Base-by-base conservation (phyloP, 2,329 filamentous ascomycete species). In the Aureobasidium leucospermi region DNA sequence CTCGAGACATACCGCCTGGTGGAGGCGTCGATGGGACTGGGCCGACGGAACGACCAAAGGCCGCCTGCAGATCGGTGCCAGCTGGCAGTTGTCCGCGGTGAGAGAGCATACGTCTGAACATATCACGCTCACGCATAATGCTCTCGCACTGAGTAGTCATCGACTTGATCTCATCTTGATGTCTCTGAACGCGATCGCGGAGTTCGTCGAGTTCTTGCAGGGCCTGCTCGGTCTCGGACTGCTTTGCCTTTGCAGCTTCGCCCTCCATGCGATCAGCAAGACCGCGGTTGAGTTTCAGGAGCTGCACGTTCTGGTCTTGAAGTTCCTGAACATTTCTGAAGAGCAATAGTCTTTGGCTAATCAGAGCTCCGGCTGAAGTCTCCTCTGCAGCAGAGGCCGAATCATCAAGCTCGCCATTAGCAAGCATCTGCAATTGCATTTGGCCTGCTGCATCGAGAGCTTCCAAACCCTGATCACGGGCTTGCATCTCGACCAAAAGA, bases 81-180 rank as follows among this genome's bases (percentile, higher is more conserved):
- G 69, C 79, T 71, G 75, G 85, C 73, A 81, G 61, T 60, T 85
- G 82, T 16, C 85, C 84, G 60, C 85, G 81, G 63, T 94, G 89
- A 65, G 93, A 89, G 32, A 96, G 82, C 78, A 97, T 92, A 56
- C 92, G 90, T 23, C 93, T 86, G 85, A 96, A 97, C 84, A 96
- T 96, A 70, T 99, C 93, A 63, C 94, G 87, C 75, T 99, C 94
- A 67, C 91, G 90, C 70, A 94, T 90, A 72, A 96, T 96, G 71
- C 90, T 96, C 76, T 96, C 90, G 64, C 91, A 89, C 60, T 92
- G 89, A 32, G 88, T 85, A 45, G 88, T 85, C 65, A 96, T 86
- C 11, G 88, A 88, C 65, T 87, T 84, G 56, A 96, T 84, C 70
- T 96, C 91, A 64, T 96, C 93, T 61, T 90, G 85, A 72, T 86